Evolutionary conservation across 768 basidiomycete genomes (phyloP).

Genomic region (Suillus weaverae): DNA sequence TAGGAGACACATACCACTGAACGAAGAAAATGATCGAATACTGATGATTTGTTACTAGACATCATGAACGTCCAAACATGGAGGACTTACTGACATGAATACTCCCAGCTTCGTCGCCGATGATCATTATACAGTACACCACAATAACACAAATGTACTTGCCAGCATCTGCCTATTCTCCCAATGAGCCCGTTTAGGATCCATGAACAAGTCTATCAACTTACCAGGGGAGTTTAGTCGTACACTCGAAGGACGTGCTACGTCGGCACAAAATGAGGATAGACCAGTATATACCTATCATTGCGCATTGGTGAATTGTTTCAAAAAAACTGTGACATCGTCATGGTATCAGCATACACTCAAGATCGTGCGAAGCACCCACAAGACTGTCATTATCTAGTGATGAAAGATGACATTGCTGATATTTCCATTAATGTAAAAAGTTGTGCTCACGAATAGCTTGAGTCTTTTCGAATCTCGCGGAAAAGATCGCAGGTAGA

Average conservation of each 20-base stretch:
- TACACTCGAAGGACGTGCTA: not conserved
- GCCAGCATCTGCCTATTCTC: not conserved
- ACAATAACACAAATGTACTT: not conserved
- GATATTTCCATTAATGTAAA: not conserved
- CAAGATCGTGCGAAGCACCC: not conserved
- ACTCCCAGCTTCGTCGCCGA: not conserved
- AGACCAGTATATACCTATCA: not conserved
- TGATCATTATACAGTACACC: not conserved
- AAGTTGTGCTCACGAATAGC: conserved; percentile 12
- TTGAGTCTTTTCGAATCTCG: conserved; percentile 14
- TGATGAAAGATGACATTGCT: not conserved
- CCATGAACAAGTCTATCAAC: not conserved
- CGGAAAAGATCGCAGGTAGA: conserved; percentile 21
- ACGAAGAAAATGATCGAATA: conserved; percentile 20
- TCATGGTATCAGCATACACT: not conserved
- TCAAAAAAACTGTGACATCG: not conserved
- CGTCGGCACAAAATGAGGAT: conserved; percentile 1
- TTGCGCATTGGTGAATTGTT: not conserved
- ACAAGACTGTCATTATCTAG: not conserved
- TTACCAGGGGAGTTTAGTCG: not conserved
- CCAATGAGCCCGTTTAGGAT: not conserved
- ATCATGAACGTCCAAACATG: not conserved
- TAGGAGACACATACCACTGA: conserved; percentile 15
- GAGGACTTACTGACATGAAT: not conserved
- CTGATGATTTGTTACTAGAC: conserved; percentile 10